phyloP scores from a whole-genome alignment of 2,329 filamentous ascomycete genomes.

The Ilyonectria sp. region DNA sequence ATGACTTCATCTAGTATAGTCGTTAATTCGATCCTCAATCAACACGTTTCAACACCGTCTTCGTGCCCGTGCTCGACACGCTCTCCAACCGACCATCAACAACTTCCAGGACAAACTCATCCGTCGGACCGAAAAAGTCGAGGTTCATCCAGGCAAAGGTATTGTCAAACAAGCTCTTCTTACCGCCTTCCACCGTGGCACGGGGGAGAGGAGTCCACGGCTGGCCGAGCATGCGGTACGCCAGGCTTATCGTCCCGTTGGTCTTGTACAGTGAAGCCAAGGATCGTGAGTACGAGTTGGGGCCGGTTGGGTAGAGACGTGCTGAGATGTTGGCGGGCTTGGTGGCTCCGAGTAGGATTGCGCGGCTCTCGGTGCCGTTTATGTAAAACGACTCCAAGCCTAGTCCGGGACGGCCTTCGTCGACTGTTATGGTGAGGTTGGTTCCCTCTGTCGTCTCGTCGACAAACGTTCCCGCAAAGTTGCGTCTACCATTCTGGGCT shows the following conservation, averaged over 20 bases:
- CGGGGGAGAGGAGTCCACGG: constrained; percentile 9
- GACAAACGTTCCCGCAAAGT: constrained; percentile 37
- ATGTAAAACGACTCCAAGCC: constrained; percentile 18
- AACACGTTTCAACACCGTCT: constrained; percentile 13
- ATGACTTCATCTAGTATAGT: too few relatives aligned
- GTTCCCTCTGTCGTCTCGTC: constrained; percentile 15
- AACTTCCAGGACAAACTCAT: constrained; percentile 34
- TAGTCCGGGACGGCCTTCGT: constrained; percentile 31
- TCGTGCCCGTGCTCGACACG: constrained; percentile 10
- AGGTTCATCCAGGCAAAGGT: constrained; percentile 25
- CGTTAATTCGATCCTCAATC: not conserved
- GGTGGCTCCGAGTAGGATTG: not conserved
- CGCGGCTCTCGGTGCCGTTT: constrained; percentile 7
- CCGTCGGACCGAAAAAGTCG: constrained; percentile 8
- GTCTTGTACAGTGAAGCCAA: constrained; percentile 25
- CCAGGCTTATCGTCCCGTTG: constrained; percentile 26
- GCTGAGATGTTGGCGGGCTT: not conserved
- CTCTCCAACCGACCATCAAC: constrained; percentile 29
- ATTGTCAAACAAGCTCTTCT: constrained; percentile 33
- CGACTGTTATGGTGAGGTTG: constrained; percentile 39
- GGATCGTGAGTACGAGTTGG: constrained; percentile 29
- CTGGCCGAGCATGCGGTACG: constrained; percentile 14
- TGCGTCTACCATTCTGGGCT: constrained; percentile 35
- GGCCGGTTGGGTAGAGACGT: constrained; percentile 32
- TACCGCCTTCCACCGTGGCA: constrained; percentile 29